These are phyloP conservation scores for Alternaria sp. DNA, from an alignment of 2,329 filamentous ascomycete genomes.

Conservation along the genomic window DNA sequence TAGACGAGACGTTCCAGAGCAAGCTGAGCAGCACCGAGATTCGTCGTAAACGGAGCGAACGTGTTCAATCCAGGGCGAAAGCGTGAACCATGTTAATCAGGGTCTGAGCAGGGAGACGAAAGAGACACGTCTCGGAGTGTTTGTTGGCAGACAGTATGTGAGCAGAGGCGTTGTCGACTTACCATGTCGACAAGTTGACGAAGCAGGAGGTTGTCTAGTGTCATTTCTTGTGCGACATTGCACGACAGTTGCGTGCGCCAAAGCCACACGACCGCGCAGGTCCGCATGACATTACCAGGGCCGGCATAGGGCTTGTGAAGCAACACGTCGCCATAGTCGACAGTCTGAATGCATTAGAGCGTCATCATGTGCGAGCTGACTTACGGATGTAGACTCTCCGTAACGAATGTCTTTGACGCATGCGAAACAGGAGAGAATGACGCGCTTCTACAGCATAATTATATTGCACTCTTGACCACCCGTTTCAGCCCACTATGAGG, in stretches of 20 bases:
- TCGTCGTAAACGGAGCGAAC: conserved; percentile 55
- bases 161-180: conserved; percentile 18
- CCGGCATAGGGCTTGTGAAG: conserved; percentile 25
- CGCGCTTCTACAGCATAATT: conserved; percentile 1
- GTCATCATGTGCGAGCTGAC: conserved; percentile 11
- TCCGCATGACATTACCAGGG: conserved; percentile 31
- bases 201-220: conserved; percentile 21
- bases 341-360: conserved; percentile 14
- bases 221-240: conserved; percentile 38
- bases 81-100: conserved; percentile 25
- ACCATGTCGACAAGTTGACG: conserved; percentile 20
- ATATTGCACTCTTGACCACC: conserved; percentile 2
- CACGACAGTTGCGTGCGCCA: conserved; percentile 27
- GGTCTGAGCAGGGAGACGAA: conserved; percentile 3
- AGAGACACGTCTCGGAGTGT: conserved; percentile 18
- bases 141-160: conserved; percentile 21
- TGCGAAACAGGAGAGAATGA: neutral
- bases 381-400: neutral
- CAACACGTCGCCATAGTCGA: conserved; percentile 19
- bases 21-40: conserved; percentile 96
- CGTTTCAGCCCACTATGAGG: conserved; percentile 17
- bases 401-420: neutral
- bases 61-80: conserved; percentile 31
- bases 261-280: conserved; percentile 34
- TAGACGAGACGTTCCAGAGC: conserved; percentile 71